Evolutionary conservation across 768 basidiomycete species (phyloP), one percentile per base, ranked within the genome.

Genomic region (Baorangia bicolor): DNA sequence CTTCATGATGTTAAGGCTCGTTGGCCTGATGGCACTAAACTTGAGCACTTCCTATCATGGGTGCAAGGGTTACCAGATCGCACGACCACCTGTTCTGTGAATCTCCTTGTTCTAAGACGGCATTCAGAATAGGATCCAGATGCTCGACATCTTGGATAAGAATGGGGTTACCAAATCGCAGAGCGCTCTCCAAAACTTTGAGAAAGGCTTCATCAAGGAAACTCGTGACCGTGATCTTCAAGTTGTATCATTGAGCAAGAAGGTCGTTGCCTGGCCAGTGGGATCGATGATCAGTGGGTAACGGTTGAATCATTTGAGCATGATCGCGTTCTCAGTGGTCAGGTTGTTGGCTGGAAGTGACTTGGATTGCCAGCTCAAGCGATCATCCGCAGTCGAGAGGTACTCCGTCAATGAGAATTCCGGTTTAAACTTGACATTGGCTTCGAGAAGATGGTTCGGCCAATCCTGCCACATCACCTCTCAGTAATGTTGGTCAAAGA

Each of bases 151-250:
- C 96, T 70, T 98, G 94, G 57, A 99, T 98, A 47, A 99, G 83
- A 11, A 99, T 79, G 1, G 97, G 94, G 63, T 97, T 98, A 28
- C 97, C 97, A 69, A 99, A 99, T 41, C 97, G 94, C 54, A 99
- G 82, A n/a, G 97, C 96, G 63, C 92, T 95, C 74, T 99, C 97
- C 62, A 99, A 77, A 41, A 97, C 94, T 74, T 99, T 99, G 65
- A 98, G 81, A 88, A 99, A 98, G 0, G 96, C 91, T 69, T 97
- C 95, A 66, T 99, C 96, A 58, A 98, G 77, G 88, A 98, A 99
- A 69, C 95, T 98, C 2, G 97, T 99, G 53, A 97, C 90, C 1
- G 94, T 92, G 67, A 99, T 96, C 78, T 98, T 98, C n/a, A n/a
- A n/a, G 63, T 86, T 88, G 79, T 95, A 95, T 97, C 91, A 64